Evolutionary conservation across 2,329 filamentous ascomycete genomes (phyloP), one percentile per base, ranked within the genome.

Genomic region (Colletotrichum liaoningense): DNA sequence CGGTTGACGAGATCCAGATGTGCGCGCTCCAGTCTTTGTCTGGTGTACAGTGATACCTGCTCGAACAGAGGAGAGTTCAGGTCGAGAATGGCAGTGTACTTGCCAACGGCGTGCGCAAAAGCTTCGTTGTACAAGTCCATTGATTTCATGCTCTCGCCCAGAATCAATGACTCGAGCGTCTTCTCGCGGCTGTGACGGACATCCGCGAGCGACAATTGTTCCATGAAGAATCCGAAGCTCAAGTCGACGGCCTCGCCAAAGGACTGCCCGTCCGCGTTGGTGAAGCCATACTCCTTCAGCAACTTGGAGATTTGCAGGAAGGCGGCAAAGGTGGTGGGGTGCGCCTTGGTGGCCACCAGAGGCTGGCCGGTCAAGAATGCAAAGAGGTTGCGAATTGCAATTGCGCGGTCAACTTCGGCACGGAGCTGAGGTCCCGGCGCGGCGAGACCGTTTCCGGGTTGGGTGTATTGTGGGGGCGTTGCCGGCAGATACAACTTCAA

Each of bases 91-190:
- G 95, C 88, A 24, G 94, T 89, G 72, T 96, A 94, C 82, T 97
- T 97, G 63, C 96, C 97, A 11, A 94, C 95, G 0, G 93, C 95
- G 81, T 98, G 97, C 5, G 95, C 92, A 79, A 98, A 98, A 0
- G 94, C 95, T 82, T 98, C 95, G 72, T 94, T 94, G 83, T 97
- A 98, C 2, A 99, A 88, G 8, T 92, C 88, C 78, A 93, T 90
- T 60, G 90, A 97, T 71, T 92, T 92, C 91, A 98, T 94, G 49
- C 90, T 90, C 83, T 99, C 96, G 69, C 94, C 95, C 12, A 99
- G 86, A n/a, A 98, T 89, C 59, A 98, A 88, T 0, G 93, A 94
- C 82, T 98, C 95, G 28, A 98, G 87, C 0, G 94, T 98, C 87
- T 97, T 97, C 79, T 98, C 95, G 30, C 93, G 90, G 80, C 94